These are phyloP conservation scores for Triticum urartu DNA, from an alignment of 176 grass and related monocot species.

Conservation along the genomic window DNA sequence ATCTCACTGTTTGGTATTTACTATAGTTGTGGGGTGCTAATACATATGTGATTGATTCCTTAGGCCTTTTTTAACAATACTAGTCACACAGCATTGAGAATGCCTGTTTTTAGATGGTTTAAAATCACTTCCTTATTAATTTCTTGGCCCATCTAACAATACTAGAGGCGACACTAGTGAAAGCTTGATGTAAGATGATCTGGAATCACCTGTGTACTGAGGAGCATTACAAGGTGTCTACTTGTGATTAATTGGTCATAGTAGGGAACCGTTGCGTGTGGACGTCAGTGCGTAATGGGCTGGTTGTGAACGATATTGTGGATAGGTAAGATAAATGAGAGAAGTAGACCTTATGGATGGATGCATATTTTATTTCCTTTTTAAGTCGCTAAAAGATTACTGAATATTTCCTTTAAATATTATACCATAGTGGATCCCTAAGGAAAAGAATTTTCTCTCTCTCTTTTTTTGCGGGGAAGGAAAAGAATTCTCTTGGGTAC, in stretches of 20 bases:
- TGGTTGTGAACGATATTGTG: not conserved
- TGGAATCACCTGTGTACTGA: not conserved
- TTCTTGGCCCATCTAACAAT: not conserved
- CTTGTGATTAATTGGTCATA: not conserved
- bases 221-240: not conserved
- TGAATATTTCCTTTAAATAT: not conserved
- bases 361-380: not conserved
- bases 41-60: not conserved
- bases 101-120: not conserved
- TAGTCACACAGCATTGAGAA: not conserved
- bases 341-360: not conserved
- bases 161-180: not conserved
- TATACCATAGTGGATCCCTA: not conserved
- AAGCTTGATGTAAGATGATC: not conserved
- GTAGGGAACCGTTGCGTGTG: not conserved
- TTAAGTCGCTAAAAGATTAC: not conserved
- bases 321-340: not conserved
- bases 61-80: not conserved
- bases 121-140: too few species aligned
- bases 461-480: too few species aligned
- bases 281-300: not conserved
- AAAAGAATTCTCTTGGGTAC: not conserved
- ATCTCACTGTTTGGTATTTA: not conserved
- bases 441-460: not conserved
- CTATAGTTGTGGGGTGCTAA: not conserved